Percentiles rank a stretch among this genome's conserved stretches.
These are phyloP conservation scores for Epichloe sylvatica DNA, from an alignment of 2,329 filamentous ascomycete genomes.

Conservation along the genomic window DNA sequence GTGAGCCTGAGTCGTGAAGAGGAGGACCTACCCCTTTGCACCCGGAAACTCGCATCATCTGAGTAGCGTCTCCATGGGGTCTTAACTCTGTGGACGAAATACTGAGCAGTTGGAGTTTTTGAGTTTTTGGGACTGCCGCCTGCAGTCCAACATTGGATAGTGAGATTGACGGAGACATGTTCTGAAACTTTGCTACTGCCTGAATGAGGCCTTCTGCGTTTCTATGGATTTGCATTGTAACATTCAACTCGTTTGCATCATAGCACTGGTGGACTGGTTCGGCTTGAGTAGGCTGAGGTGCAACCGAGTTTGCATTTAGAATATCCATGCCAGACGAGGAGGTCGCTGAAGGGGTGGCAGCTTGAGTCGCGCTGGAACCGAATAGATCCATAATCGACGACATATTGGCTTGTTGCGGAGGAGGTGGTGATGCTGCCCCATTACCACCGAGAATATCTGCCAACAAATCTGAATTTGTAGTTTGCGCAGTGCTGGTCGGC, in stretches of 20 bases:
- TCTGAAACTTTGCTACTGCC: conserved; percentile 71
- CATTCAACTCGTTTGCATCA: conserved; percentile 67
- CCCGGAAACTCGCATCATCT: conserved; percentile 76
- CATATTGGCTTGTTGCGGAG: conserved; percentile 42
- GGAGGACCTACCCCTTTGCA: conserved; percentile 69
- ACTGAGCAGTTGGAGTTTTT: conserved; percentile 81
- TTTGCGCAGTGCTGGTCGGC: conserved; percentile 34
- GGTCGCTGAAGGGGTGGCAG: conserved; percentile 19
- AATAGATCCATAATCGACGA: conserved; percentile 89
- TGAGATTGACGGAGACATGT: conserved; percentile 49
- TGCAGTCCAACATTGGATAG: conserved; percentile 73
- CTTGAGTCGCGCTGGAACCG: conserved; percentile 29
- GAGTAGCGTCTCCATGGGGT: conserved; percentile 69
- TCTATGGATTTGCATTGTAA: conserved; percentile 74
- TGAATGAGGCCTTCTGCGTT: conserved; percentile 69
- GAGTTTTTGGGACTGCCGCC: conserved; percentile 89
- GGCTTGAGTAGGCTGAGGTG: conserved; percentile 22
- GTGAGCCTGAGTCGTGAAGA: background rate
- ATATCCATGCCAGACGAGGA: conserved; percentile 33
- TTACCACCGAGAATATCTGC: conserved; percentile 80
- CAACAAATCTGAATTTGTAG: conserved; percentile 72
- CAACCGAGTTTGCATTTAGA: conserved; percentile 36
- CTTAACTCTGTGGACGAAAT: conserved; percentile 71
- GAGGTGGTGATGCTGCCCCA: conserved; percentile 29
- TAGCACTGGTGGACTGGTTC: conserved; percentile 59